Evolutionary conservation across 1,139 yeast genomes (phyloP), one percentile per base, ranked within the genome.

Genomic region (Magnusiomyces suaveolens): DNA sequence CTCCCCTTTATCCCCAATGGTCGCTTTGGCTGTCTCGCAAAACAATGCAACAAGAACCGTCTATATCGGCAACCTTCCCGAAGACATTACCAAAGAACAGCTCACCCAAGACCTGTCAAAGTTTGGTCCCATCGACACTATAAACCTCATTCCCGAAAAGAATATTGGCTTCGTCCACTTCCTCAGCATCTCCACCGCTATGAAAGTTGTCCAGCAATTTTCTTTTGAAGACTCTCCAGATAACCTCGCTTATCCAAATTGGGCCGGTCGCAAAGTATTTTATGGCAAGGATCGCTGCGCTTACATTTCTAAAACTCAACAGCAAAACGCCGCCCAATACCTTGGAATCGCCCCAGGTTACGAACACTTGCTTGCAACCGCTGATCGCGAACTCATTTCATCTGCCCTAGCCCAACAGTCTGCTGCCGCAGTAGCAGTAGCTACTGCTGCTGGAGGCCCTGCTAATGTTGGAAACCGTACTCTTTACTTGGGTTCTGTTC

Each of bases 291-390:
- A 90, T 69, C 78, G 96, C 68, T 87, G 96, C 64, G 80, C 81
- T 2, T 78, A 77, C 65, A 87, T 90, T 53, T 88, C 97, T 43
- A 88, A 87, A 69, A 87, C 97, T 32, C 97, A 92, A 71, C 96
- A 89, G 70, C 97, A 90, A 67, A 89, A 90, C 69, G 97, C 97
- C 24, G 96, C 97, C 8, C 96, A 90, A 70, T 90, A 88, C 68
- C 74, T 90, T 58, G 97, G 97, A 1, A 77, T 89, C 62, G 89
- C 80, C 16, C 54, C 54, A 14, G 95, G 95, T 29, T 82, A 84
- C 80, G 96, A 87, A 66, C 89, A 86, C 66, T 75, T 87, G 57
- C 83, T 83, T 29, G 84, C 89, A 46, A 85, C 85, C 58, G 88
- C 90, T 24, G 96, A 89, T 68, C 74, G 87, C 53, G 87, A 81